Percentiles rank a stretch among this genome's conserved stretches.
These are phyloP conservation scores for Choricystis sp. DNA, from an alignment of 139 green algal genomes.

Conservation along the genomic window DNA sequence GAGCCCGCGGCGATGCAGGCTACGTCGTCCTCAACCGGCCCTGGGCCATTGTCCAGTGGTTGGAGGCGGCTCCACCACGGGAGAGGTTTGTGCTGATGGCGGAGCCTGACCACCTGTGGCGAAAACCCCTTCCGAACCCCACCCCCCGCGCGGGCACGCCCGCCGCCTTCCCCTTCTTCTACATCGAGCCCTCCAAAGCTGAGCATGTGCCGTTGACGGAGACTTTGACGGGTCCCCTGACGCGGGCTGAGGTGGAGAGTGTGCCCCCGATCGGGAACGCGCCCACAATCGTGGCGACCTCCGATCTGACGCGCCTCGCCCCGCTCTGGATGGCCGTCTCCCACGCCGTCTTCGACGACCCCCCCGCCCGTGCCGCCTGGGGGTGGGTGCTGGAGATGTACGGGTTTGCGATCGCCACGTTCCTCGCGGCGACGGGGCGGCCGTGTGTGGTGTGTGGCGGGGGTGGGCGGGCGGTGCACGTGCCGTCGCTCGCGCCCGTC, in stretches of 20 bases:
- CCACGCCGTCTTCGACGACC: constrained; percentile 80
- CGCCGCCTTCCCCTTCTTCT: constrained; percentile 95
- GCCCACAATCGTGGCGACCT: constrained; percentile 62
- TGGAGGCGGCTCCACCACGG: constrained; percentile 41
- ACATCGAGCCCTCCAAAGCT: constrained; percentile 69
- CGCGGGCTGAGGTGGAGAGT: constrained; percentile 34
- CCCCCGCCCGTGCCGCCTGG: constrained; percentile 30
- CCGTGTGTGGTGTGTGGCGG: too few relatives aligned
- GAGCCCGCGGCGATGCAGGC: not conserved
- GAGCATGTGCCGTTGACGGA: constrained; percentile 27
- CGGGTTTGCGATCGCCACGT: constrained; percentile 64
- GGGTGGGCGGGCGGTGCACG: not conserved
- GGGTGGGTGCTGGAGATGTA: constrained; percentile 91
- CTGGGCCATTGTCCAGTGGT: constrained; percentile 87
- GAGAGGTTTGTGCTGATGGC: constrained; percentile 90
- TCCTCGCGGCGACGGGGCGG: constrained; percentile 18
- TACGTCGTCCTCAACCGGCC: constrained; percentile 92
- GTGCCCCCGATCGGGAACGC: constrained; percentile 77
- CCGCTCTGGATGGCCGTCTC: constrained; percentile 77
- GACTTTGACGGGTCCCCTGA: constrained; percentile 34
- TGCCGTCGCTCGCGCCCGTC: not conserved
- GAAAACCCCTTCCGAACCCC: constrained; percentile 86
- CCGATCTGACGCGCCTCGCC: constrained; percentile 54
- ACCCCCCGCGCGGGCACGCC: not conserved
- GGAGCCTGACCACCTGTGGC: constrained; percentile 91